These are phyloP conservation scores for Talinum fruticosum DNA, from an alignment of 148 eudicot genomes.

Conservation along the genomic window DNA sequence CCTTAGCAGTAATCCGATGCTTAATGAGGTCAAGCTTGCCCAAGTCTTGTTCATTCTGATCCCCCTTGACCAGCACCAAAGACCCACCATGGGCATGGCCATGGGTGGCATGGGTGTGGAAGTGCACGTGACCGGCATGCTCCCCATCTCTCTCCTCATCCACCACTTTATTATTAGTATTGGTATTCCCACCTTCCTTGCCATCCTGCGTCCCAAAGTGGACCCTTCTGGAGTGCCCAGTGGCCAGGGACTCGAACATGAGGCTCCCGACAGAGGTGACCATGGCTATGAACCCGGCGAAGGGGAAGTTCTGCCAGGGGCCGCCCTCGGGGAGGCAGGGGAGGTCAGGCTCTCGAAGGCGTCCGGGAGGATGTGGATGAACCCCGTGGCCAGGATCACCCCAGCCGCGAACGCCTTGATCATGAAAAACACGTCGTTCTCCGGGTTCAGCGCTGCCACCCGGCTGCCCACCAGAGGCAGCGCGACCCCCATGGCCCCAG, in stretches of 20 bases:
- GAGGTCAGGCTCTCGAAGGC: slow-evolving; percentile 59
- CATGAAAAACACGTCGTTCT: slow-evolving; percentile 56
- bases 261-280: slow-evolving; percentile 60
- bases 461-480: slow-evolving; percentile 47
- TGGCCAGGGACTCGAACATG: slow-evolving; percentile 62
- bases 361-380: slow-evolving; percentile 79
- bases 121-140: slow-evolving; percentile 44
- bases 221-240: slow-evolving; percentile 49
- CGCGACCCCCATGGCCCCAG: slow-evolving; percentile 57
- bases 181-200: too few relatives aligned
- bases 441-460: slow-evolving; percentile 19
- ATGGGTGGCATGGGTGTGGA: slow-evolving; percentile 56
- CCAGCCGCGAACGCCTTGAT: slow-evolving; percentile 92
- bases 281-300: slow-evolving; percentile 70
- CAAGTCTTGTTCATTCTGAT: slow-evolving; percentile 4
- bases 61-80: slow-evolving; percentile 12
- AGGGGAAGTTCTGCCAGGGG: slow-evolving; percentile 70
- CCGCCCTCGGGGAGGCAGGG: slow-evolving; percentile 40
- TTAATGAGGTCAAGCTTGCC: slow-evolving; percentile 45
- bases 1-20: slow-evolving; percentile 78
- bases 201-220: too few relatives aligned
- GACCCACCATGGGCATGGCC: slow-evolving; percentile 59
- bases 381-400: slow-evolving; percentile 74
- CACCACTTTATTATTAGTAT: neutral
- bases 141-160: slow-evolving; percentile 30